A percentile compares a stretch with the other conserved stretches of the same genome.
phyloP scores from a whole-genome alignment of 73 alveolate genomes.

The Tetrahymena borealis region DNA sequence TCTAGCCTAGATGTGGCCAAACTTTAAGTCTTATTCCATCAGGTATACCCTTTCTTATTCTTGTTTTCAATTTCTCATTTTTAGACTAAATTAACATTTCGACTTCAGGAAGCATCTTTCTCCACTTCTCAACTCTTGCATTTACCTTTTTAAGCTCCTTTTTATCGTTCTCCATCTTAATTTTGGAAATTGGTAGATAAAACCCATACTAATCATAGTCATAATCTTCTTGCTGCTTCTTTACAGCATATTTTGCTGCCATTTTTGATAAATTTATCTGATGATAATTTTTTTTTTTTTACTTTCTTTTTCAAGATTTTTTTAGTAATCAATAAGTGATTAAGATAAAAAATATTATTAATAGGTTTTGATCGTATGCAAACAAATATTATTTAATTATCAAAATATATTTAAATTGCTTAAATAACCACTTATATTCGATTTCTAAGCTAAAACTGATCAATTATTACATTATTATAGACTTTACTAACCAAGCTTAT shows the following conservation, averaged over 20 bases:
- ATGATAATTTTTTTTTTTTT: too few relatives aligned
- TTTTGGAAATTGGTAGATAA: neutral
- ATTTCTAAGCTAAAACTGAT: too few relatives aligned
- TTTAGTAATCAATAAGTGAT: too few relatives aligned
- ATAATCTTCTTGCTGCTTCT: neutral
- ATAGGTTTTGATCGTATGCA: too few relatives aligned
- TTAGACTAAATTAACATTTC: constrained; percentile 3
- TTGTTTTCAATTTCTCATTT: constrained; percentile 24
- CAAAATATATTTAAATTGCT: too few relatives aligned
- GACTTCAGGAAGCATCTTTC: constrained; percentile 27
- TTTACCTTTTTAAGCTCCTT: constrained; percentile 13
- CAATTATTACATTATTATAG: too few relatives aligned
- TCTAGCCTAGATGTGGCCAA: constrained; percentile 28
- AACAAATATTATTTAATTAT: too few relatives aligned
- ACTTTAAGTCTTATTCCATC: constrained; percentile 36
- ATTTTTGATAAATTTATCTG: too few relatives aligned
- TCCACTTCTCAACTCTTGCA: constrained; percentile 44
- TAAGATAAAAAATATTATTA: too few relatives aligned
- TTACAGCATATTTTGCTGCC: neutral
- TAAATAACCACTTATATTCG: too few relatives aligned
- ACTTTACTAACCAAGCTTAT: too few relatives aligned
- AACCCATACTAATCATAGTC: neutral
- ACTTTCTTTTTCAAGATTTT: too few relatives aligned
- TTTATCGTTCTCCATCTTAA: neutral
- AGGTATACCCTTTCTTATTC: constrained; percentile 35